Conservation (phyloP, 306 rosid species). For the Acmispon strigosus region DNA sequence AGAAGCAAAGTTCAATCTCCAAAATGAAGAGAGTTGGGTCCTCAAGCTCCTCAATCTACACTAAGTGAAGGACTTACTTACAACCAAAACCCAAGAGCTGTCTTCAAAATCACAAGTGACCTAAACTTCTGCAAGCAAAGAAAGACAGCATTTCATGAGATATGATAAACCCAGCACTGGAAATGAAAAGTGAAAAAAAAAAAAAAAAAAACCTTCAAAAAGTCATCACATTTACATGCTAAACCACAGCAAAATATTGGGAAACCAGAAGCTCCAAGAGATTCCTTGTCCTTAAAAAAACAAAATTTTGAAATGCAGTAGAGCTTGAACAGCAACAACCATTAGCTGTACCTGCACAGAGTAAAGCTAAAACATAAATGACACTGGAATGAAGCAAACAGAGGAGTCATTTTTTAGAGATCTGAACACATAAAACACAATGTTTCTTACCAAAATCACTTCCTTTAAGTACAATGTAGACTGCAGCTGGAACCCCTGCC, state of each 20-base stretch:
- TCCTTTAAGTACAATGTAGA: slow-evolving; percentile 32
- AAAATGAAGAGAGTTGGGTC: not conserved
- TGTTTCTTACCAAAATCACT: slow-evolving; percentile 36
- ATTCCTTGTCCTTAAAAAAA: slow-evolving; percentile 7
- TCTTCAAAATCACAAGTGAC: slow-evolving; percentile 15
- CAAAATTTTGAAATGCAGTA: not conserved
- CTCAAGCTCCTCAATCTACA: slow-evolving; percentile 13
- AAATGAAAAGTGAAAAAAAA: not conserved
- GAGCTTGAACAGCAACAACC: slow-evolving; percentile 26
- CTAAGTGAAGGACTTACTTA: not conserved
- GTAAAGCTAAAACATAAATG: slow-evolving; percentile 29
- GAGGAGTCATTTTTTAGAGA: slow-evolving; percentile 34
- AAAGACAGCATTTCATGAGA: slow-evolving; percentile 6
- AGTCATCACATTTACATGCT: slow-evolving; percentile 11
- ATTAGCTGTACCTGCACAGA: not conserved
- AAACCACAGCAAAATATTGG: slow-evolving; percentile 1
- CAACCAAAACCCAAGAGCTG: slow-evolving; percentile 4
- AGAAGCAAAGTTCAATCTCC: slow-evolving; percentile 20
- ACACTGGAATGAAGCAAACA: slow-evolving; percentile 13
- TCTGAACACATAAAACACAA: slow-evolving; percentile 33
- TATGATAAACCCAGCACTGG: slow-evolving; percentile 2
- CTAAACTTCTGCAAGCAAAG: slow-evolving; percentile 22
- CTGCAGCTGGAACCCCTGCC: not conserved
- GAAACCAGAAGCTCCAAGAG: slow-evolving; percentile 21
- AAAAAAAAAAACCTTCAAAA: slow-evolving; percentile 11